phyloP scores from a whole-genome alignment of 2,329 filamentous ascomycete genomes.

The Rhinocladiella similis region DNA sequence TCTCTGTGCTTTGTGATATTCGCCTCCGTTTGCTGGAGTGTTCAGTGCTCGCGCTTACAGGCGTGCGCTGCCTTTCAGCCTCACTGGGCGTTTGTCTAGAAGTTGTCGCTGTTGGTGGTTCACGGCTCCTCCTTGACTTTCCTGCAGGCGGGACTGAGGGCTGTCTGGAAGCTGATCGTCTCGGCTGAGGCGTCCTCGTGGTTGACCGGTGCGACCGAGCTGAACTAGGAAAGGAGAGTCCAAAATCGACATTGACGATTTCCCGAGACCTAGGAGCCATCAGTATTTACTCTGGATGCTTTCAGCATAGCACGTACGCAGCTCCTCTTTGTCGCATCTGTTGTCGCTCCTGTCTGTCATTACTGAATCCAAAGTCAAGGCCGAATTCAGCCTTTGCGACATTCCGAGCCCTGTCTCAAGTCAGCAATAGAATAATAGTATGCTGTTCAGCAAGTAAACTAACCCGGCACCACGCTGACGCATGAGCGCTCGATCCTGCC shows the following conservation, averaged over 20 bases:
- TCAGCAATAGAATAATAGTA: slow-evolving; percentile 4
- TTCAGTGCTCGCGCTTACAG: neutral
- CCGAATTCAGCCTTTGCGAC: slow-evolving; percentile 23
- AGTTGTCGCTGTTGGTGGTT: slow-evolving; percentile 5
- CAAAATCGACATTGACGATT: slow-evolving; percentile 51
- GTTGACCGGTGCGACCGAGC: slow-evolving; percentile 31
- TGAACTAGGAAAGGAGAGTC: slow-evolving; percentile 46
- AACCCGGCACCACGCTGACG: slow-evolving; percentile 60
- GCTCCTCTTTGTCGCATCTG: slow-evolving; percentile 19
- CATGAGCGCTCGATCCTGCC: slow-evolving; percentile 57
- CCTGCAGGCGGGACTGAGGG: slow-evolving; percentile 6
- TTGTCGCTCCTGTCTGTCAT: slow-evolving; percentile 14
- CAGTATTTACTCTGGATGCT: slow-evolving; percentile 25
- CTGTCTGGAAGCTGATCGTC: slow-evolving; percentile 6
- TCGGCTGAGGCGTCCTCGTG: slow-evolving; percentile 30
- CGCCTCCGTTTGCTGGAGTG: slow-evolving; percentile 21
- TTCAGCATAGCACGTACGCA: slow-evolving; percentile 15
- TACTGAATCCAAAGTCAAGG: slow-evolving; percentile 19
- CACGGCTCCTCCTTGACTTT: slow-evolving; percentile 11
- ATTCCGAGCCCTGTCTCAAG: slow-evolving; percentile 10
- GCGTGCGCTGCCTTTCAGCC: neutral
- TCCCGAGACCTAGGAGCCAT: slow-evolving; percentile 44
- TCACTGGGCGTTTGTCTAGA: neutral
- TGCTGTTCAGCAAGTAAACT: slow-evolving; percentile 30
- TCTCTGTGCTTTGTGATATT: slow-evolving; percentile 6